Percentiles rank a stretch among this genome's conserved stretches.
Evolutionary conservation across 2,329 filamentous ascomycete species (phyloP).

Genomic region (Pseudofabraea citricarpa): DNA sequence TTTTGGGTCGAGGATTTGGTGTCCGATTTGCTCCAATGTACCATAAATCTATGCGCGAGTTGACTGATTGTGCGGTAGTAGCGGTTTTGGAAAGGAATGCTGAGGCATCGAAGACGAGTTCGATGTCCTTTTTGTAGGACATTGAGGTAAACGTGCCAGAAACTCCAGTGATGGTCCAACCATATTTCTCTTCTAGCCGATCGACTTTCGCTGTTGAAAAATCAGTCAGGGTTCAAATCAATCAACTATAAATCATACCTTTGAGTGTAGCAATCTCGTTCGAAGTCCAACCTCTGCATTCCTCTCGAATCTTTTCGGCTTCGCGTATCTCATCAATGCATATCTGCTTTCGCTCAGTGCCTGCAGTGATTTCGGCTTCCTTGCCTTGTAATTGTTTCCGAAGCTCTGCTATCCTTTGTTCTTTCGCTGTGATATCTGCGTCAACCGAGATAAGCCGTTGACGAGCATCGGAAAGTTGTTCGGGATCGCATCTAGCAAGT

Average conservation of each 20-base stretch:
- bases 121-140: constrained; percentile 67
- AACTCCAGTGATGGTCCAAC: constrained; percentile 68
- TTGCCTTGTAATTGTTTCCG: constrained; percentile 63
- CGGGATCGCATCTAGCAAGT: constrained; percentile 73
- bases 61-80: constrained; percentile 20
- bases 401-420: constrained; percentile 60
- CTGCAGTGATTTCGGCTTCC: constrained; percentile 56
- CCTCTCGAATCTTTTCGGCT: constrained; percentile 78
- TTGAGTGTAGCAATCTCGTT: constrained; percentile 77
- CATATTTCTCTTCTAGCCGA: constrained; percentile 58
- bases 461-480: constrained; percentile 71
- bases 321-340: constrained; percentile 72
- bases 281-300: constrained; percentile 84
- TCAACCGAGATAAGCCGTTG: constrained; percentile 61
- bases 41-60: constrained; percentile 61
- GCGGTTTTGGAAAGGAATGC: constrained; percentile 44
- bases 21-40: constrained; percentile 60
- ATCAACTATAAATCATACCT: constrained; percentile 43
- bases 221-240: constrained; percentile 30
- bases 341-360: constrained; percentile 62
- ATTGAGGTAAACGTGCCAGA: constrained; percentile 62
- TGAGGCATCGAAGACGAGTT: constrained; percentile 65
- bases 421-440: constrained; percentile 65
- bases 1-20: constrained; percentile 48
- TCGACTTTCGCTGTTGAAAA: constrained; percentile 54